A percentile compares a stretch with the other conserved stretches of the same genome.
phyloP scores from a whole-genome alignment of 306 rosid genomes.

The Casuarina glauca region DNA sequence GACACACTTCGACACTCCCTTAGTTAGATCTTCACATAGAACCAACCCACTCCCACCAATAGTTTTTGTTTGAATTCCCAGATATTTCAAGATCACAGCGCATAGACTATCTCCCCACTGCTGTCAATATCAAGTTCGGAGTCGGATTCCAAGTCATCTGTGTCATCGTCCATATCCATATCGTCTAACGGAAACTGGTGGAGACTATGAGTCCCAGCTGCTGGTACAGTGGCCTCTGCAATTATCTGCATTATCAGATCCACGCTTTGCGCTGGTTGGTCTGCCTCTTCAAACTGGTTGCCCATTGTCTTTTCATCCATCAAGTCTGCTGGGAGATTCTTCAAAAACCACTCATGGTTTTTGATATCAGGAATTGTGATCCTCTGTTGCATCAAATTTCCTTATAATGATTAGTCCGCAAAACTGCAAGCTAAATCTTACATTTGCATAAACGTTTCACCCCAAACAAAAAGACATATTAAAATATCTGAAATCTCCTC shows the following conservation, averaged over 20 bases:
- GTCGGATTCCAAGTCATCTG: conserved; percentile 75
- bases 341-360: conserved; percentile 79
- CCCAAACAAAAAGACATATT: neutral
- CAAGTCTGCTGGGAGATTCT: conserved; percentile 80
- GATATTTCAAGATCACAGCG: conserved; percentile 43
- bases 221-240: conserved; percentile 88
- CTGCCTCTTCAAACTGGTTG: conserved; percentile 79
- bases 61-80: conserved; percentile 17
- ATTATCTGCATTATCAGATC: conserved; percentile 90
- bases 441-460: neutral
- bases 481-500: neutral
- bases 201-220: conserved; percentile 56
- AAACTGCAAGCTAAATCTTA: conserved; percentile 12
- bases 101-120: conserved; percentile 94
- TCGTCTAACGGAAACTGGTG: conserved; percentile 45
- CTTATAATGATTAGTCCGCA: conserved; percentile 19
- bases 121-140: conserved; percentile 87
- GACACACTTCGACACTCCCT: conserved; percentile 22
- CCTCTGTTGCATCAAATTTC: conserved; percentile 53
- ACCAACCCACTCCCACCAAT: conserved; percentile 10
- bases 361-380: conserved; percentile 77
- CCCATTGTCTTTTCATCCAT: conserved; percentile 62
- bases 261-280: conserved; percentile 84
- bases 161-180: conserved; percentile 69
- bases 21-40: conserved; percentile 19